Evolutionary conservation across 768 basidiomycete genomes (phyloP).

Genomic region (Cantharellus anzutake): DNA sequence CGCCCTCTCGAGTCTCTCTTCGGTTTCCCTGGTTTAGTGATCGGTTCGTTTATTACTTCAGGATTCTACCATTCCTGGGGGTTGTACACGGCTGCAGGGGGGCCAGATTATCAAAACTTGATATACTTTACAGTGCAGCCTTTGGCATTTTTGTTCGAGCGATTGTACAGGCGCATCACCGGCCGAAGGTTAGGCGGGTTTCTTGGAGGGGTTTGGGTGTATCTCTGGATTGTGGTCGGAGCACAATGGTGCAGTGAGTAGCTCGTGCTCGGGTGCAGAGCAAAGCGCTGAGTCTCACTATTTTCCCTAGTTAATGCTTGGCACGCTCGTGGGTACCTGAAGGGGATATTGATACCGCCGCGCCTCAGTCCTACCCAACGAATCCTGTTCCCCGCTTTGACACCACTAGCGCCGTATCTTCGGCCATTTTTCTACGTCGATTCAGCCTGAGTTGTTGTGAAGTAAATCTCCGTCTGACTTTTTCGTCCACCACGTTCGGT

Average conservation of each 20-base stretch:
- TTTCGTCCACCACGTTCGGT: too few relatives aligned
- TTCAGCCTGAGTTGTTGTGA: too few relatives aligned
- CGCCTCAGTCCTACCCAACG: neutral
- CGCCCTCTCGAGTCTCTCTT: conserved; percentile 4
- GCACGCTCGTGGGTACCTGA: neutral
- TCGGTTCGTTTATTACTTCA: neutral
- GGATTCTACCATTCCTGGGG: neutral
- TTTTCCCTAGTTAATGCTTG: neutral
- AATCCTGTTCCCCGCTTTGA: neutral
- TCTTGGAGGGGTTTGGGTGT: neutral
- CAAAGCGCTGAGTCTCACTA: conserved; percentile 3
- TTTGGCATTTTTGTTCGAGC: neutral
- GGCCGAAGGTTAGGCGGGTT: neutral
- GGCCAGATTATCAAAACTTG: neutral
- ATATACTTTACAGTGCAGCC: neutral
- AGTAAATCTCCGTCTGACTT: too few relatives aligned
- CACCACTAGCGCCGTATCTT: too few relatives aligned
- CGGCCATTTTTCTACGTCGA: too few relatives aligned
- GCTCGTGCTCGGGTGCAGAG: neutral
- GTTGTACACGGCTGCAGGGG: neutral
- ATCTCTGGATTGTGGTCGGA: neutral
- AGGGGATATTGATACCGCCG: neutral
- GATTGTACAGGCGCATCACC: neutral
- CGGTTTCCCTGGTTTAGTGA: neutral
- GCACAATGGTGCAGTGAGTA: neutral